phyloP scores from a whole-genome alignment of 371 early-diverging fungal species.

The Cokeromyces recurvatus region DNA sequence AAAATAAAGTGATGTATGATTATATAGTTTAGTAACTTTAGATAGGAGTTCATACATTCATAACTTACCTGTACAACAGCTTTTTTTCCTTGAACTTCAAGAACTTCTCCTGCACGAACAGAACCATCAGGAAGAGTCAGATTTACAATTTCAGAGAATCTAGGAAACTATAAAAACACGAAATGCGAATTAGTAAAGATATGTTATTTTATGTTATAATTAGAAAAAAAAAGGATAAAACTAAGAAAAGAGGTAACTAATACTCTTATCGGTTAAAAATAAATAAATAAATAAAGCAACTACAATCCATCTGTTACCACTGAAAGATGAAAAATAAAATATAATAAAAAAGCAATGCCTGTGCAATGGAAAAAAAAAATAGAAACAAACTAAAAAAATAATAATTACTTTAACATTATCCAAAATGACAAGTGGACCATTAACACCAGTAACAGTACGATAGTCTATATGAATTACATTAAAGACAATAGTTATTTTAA shows the following conservation, averaged over 20 bases:
- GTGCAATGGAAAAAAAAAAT: not conserved
- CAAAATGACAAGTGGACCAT: slow-evolving; percentile 99
- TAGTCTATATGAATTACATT: slow-evolving; percentile 86
- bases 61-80: slow-evolving; percentile 92
- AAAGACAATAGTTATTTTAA: no score
- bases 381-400: no score
- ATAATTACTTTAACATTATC: slow-evolving; percentile 98
- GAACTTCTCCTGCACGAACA: slow-evolving; percentile 96
- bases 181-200: no score
- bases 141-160: slow-evolving; percentile 98
- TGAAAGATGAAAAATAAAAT: no score
- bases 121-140: slow-evolving; percentile 98
- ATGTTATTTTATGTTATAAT: not conserved
- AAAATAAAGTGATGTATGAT: not conserved
- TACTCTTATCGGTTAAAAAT: no score
- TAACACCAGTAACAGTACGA: slow-evolving; percentile 98
- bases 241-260: no score
- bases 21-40: not conserved
- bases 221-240: slow-evolving; percentile 4
- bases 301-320: no score
- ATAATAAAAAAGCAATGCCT: no score
- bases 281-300: no score
- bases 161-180: slow-evolving; percentile 72
- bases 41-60: no score
- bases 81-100: slow-evolving; percentile 98